Conservation (phyloP, 2,329 filamentous ascomycete genomes). For the Cercospora brassicicola region DNA sequence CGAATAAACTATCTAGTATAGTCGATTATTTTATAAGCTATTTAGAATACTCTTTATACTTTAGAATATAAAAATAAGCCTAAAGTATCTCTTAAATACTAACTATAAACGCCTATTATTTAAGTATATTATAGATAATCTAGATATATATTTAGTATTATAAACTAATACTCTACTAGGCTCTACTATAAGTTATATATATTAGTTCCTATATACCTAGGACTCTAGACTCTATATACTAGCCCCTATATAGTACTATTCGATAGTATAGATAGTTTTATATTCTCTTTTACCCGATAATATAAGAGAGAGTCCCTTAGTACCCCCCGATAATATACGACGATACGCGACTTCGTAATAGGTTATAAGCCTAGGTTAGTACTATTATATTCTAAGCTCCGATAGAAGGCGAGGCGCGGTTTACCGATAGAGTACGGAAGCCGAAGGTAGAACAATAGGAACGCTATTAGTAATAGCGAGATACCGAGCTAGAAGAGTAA, state of each 20-base stretch:
- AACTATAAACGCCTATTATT: too few species aligned
- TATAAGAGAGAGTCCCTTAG: neutral
- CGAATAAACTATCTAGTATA: too few species aligned
- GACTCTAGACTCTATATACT: neutral
- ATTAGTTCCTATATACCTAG: neutral
- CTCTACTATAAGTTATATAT: neutral
- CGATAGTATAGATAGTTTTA: neutral
- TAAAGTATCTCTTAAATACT: too few species aligned
- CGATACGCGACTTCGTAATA: neutral
- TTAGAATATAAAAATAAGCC: too few species aligned
- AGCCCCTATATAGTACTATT: neutral
- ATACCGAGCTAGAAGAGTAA: neutral
- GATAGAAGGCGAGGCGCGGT: neutral
- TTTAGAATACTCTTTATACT: too few species aligned
- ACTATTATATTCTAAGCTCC: neutral
- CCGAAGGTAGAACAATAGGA: neutral
- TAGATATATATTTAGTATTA: too few species aligned
- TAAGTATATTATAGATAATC: too few species aligned
- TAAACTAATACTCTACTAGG: neutral
- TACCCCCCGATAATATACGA: neutral
- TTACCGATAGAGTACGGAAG: neutral
- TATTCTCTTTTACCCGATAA: neutral
- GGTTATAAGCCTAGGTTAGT: neutral
- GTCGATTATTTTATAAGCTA: too few species aligned
- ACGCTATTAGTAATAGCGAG: neutral